Base-by-base conservation (phyloP, 2,329 filamentous ascomycete genomes). In the Rhytidhysteron rufulum region DNA sequence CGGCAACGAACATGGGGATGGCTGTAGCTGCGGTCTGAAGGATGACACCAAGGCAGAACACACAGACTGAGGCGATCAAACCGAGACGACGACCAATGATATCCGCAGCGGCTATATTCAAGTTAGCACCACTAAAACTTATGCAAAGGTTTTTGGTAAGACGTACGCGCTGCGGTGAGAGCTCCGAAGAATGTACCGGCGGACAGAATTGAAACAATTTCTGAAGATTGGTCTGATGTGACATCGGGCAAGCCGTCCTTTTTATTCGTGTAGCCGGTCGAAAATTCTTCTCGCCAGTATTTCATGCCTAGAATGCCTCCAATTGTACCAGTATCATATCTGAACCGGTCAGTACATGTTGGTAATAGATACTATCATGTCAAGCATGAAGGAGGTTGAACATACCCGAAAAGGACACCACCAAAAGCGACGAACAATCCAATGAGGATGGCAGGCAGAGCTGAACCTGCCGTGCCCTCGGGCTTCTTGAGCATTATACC, bases 171-270 rank as follows among this genome's bases (percentile, higher is more conserved):
- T 25, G 86, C 79, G 11, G 83, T 66, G 19, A 93, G 71, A 24
- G 88, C 77, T 39, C 88, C 88, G 41, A 88, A 69, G 52, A 87
- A 82, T 19, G 87, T 93, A 36, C 88, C 88, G 27, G 83, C 85
- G 45, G 86, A 93, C 25, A 95, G 75, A 48, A 94, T 91, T 13
- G 87, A 85, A 37, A 93, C 86, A 42, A 90, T 85, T 47, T 84
- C 71, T 19, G 86, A 84, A 19, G 80, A 80, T 62, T 91, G 75
- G 3, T 38, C 37, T n/a, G 63, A 54, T 11, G 57, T 60, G 37
- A 66, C 50, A 43, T 63, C 61, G 3, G 34, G 45, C 4, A 44
- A 16, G 31, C 35, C 67, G 65, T 44, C 84, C 16, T 41, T 60
- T 47, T 47, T 61, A 43, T 61, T 60, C 38, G 35, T 34, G 38